A percentile compares a stretch with the other conserved stretches of the same genome.
Conservation (phyloP, 2,329 filamentous ascomycete genomes). For the Hypoxylon sp. region DNA sequence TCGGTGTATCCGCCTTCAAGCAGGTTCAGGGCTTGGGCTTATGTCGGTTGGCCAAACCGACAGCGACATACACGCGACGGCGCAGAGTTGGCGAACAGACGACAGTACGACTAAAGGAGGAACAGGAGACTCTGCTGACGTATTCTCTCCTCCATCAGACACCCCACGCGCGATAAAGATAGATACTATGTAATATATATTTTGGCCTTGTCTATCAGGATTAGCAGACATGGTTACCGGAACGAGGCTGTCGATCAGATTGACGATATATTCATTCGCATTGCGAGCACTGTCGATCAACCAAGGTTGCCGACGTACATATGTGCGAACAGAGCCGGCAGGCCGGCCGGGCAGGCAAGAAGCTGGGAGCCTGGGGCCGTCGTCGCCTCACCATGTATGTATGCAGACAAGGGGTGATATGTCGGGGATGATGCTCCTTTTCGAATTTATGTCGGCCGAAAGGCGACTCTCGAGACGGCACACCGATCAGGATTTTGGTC, state of each 20-base stretch:
- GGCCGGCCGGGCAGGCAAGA: conserved; percentile 28
- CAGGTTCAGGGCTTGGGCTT: no score
- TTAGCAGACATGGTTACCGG: conserved; percentile 17
- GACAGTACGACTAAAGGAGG: conserved; percentile 1
- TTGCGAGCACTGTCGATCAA: conserved; percentile 24
- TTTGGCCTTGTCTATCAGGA: conserved; percentile 12
- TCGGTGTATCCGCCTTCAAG: not conserved
- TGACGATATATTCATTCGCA: conserved; percentile 22
- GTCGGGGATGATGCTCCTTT: conserved; percentile 2
- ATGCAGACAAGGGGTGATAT: conserved; percentile 13
- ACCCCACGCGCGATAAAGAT: conserved; percentile 24
- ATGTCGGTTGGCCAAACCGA: not conserved
- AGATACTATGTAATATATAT: no score
- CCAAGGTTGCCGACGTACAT: conserved; percentile 6
- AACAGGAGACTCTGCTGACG: conserved; percentile 9
- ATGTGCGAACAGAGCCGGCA: conserved; percentile 24
- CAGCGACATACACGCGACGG: not conserved
- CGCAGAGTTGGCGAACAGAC: not conserved
- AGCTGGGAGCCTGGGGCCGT: conserved; percentile 11
- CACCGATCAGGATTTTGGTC: not conserved
- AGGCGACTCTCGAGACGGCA: not conserved
- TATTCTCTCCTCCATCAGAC: not conserved
- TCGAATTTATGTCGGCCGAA: not conserved
- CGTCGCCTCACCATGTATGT: not conserved
- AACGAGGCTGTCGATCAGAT: conserved; percentile 28